Evolutionary conservation across 768 basidiomycete genomes (phyloP), one percentile per base, ranked within the genome.

Genomic region (Ramaria rubella): DNA sequence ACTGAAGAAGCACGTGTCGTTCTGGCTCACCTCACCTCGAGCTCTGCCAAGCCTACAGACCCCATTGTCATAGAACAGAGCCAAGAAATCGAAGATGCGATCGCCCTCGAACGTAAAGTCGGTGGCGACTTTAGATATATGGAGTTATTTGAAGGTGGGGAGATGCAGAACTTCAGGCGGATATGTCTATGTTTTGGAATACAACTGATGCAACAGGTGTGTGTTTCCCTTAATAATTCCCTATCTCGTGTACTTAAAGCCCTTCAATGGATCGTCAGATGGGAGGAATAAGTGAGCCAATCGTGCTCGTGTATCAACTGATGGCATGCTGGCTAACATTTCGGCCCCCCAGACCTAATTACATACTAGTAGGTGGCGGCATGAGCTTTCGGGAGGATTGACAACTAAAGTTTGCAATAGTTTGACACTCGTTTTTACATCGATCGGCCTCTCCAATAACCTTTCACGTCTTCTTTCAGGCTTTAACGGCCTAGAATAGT

Each of bases 1-100:
- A 77, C 81, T 58, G 78, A 80, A 0, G 83, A 85, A 63, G 82
- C 83, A 5, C 72, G 65, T 9, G 65, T 68, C 27, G 78, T 82
- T 17, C 76, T 85, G 1, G 38, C 54, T 6, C 54, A 46, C 19
- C 33, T 55, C 5, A 30, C 26, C 24, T 55, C 54, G 1, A 27
- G 33, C n/a, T 27, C 40, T 21, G 40, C 54, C 11, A 45, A 30
- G 24, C 54, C 54, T 26, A 46, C 54, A 4, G 54, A 55, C 31
- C n/a, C 5, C 27, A 55, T 55, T 11, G 54, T 55, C 17, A 27
- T 55, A 29, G 54, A 14, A 45, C 54, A 55, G 21, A 55, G 54
- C 24, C 29, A 27, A 55, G 54, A 55, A 34, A 55, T 55, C 29
- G 54, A 55, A 29, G 54, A 55, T 24, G 54, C 54, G 3, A 44